These are phyloP conservation scores for Aspergillus heteromorphus DNA, from an alignment of 495 filamentous ascomycete genomes.

Conservation along the genomic window DNA sequence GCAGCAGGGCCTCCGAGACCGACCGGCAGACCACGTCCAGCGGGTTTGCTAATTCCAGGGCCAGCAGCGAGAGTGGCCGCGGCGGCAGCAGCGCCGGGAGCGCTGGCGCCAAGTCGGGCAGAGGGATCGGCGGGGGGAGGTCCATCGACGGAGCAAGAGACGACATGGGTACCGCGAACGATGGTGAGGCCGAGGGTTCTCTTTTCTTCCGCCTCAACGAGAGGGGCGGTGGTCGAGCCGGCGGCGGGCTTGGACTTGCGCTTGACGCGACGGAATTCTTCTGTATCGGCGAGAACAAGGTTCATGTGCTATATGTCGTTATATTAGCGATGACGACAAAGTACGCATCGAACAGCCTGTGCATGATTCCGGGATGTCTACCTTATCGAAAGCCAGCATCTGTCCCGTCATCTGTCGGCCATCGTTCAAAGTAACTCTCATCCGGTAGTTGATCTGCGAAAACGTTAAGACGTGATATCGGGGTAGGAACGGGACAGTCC, in stretches of 20 bases:
- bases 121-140: constrained; percentile 94
- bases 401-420: constrained; percentile 95
- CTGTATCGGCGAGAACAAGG: constrained; percentile 95
- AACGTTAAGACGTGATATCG: constrained; percentile 21
- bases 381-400: constrained; percentile 97
- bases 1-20: constrained; percentile 86
- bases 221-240: constrained; percentile 52
- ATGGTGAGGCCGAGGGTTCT: constrained; percentile 92
- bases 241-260: constrained; percentile 72
- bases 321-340: constrained; percentile 16
- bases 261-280: constrained; percentile 96
- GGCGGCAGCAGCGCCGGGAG: constrained; percentile 57
- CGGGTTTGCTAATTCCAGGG: constrained; percentile 85
- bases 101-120: constrained; percentile 75
- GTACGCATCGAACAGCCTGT: neutral
- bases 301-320: constrained; percentile 80
- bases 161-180: constrained; percentile 85
- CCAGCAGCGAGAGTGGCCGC: constrained; percentile 69
- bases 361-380: constrained; percentile 24
- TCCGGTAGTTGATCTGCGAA: constrained; percentile 92
- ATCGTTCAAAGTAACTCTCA: constrained; percentile 94
- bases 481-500: neutral
- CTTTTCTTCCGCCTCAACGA: constrained; percentile 91
- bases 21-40: constrained; percentile 82
- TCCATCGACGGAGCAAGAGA: constrained; percentile 91